A percentile compares a stretch with the other conserved stretches of the same genome.
Conservation (phyloP, 495 filamentous ascomycete genomes). For the Cercophora sp. region DNA sequence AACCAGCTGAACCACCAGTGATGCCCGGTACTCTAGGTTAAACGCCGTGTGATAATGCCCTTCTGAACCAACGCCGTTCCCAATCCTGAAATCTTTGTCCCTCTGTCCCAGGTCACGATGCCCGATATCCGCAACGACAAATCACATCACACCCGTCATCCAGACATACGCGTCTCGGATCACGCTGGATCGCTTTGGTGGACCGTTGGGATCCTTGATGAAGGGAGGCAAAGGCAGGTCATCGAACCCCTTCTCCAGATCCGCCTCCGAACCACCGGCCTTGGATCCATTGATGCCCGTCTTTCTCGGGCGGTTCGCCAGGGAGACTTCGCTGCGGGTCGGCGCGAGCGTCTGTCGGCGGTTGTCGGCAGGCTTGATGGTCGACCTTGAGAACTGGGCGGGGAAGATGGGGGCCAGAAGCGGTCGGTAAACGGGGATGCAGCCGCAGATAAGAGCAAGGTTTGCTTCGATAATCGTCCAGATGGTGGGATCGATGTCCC, state of each 20-base stretch:
- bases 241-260: not conserved
- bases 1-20: not conserved
- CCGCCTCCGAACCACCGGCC: not conserved
- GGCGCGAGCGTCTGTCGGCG: not conserved
- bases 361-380: not conserved
- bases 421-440: constrained; percentile 12
- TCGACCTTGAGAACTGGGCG: constrained; percentile 1
- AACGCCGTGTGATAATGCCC: not conserved
- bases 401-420: constrained; percentile 11
- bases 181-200: constrained; percentile 3
- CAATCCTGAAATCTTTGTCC: not conserved
- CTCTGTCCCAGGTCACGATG: not conserved
- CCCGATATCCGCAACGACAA: no score
- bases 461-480: constrained; percentile 15
- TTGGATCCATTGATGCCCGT: not conserved
- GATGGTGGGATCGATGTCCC: constrained; percentile 1
- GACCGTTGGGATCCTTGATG: not conserved
- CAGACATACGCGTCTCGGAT: constrained; percentile 3
- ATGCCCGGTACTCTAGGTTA: not conserved
- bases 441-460: constrained; percentile 15
- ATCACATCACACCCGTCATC: no score
- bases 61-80: not conserved
- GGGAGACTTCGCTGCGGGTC: not conserved
- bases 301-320: not conserved
- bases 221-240: constrained; percentile 1